Conservation (phyloP, 2,329 filamentous ascomycete genomes). For the Phyllosticta capitalensis region DNA sequence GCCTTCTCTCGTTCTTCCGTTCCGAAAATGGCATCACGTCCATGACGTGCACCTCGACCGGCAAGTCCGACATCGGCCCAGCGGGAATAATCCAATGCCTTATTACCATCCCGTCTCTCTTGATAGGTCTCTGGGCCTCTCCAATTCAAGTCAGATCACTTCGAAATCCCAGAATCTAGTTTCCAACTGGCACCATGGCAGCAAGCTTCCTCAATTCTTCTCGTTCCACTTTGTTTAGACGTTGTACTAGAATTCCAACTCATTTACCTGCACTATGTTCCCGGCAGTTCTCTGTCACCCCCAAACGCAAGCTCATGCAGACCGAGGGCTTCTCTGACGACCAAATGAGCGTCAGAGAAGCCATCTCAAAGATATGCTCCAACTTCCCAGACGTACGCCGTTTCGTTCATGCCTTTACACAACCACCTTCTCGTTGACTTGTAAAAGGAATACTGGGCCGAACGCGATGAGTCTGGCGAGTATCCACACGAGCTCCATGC, state of each 20-base stretch:
- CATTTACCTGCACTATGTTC: not conserved
- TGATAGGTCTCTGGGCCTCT: not conserved
- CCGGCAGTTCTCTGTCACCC: slow-evolving; percentile 22
- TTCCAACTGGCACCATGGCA: not conserved
- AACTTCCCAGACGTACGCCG: slow-evolving; percentile 50
- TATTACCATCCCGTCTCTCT: not conserved
- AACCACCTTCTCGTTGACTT: not conserved
- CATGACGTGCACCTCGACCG: not conserved
- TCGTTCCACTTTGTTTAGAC: not conserved
- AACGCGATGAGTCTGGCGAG: slow-evolving; percentile 58
- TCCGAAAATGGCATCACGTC: not conserved
- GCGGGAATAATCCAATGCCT: not conserved
- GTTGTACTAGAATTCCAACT: not conserved
- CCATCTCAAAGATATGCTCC: slow-evolving; percentile 57
- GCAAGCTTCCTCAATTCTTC: not conserved
- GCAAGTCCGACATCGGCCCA: not conserved
- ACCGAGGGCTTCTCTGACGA: slow-evolving; percentile 62
- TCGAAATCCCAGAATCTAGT: not conserved
- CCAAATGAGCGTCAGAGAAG: slow-evolving; percentile 63
- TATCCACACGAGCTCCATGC: slow-evolving; percentile 71
- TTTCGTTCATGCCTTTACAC: not conserved
- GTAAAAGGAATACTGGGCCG: slow-evolving; percentile 59
- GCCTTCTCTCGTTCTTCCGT: not conserved
- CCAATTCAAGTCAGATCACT: not conserved
- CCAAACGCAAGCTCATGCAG: slow-evolving; percentile 52